Evolutionary conservation across 1,284 basidiomycete genomes (phyloP), one percentile per base, ranked within the genome.

Genomic region (Pterulicium gracile): DNA sequence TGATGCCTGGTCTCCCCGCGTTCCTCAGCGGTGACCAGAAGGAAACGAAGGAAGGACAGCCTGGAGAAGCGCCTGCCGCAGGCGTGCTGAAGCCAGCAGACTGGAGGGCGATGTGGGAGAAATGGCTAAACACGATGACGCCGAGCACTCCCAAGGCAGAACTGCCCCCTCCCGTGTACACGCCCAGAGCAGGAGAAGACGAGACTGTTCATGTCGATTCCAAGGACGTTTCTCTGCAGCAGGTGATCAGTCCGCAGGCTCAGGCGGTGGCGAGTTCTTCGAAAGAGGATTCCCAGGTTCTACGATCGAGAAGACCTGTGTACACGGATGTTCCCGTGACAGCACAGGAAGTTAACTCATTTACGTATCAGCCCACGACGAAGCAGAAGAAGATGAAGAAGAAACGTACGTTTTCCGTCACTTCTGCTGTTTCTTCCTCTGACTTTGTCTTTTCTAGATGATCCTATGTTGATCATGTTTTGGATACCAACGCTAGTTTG

Each of bases 391-490:
- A 76, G 57, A 57, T 71, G 46, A 73, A 73, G 59, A 80, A 82
- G 68, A 86, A 87, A 68, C 79, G 86, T 88, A 60, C 62, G 81
- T 68, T 17, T 20, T 44, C 42, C 40, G 36, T 4, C 13, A 36
- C 35, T 44, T 23, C 13, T 40, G 20, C 23, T 15, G 41, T 43
- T 44, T 15, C 32, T 32, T n/a, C 47, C 22, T 34, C 43, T 57
- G 0, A 51, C 7, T 10, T n/a, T 32, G 27, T 19, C 42, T 41
- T 39, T 32, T 54, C 19, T 56, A 89, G 91, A 88, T 63, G 92
- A 97, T 62, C 81, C 81, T 42, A 96, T 97, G 93, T 76, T 97
- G 43, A 65, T 93, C 44, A 66, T 89, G 48, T 96, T 97, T 73
- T 97, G 93, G 93, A 74, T 96, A 54, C 93, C 93, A 2, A 88